Conservation (phyloP, 495 filamentous ascomycete species). For the Xanthoparmelia taractica region DNA sequence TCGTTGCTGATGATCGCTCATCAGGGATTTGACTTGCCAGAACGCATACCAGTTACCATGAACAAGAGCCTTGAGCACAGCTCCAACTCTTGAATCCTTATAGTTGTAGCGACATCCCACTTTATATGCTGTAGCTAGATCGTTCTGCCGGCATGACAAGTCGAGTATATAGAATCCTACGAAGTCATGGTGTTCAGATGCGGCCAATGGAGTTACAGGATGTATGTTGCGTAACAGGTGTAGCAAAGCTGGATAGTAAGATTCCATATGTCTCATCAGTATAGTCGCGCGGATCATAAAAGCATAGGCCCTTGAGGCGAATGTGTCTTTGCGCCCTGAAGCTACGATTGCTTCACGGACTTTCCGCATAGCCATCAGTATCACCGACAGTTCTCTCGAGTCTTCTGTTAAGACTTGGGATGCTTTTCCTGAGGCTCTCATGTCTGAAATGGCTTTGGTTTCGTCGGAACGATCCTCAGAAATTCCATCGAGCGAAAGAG, state of each 20-base stretch:
- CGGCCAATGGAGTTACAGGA: constrained; percentile 51
- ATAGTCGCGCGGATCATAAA: constrained; percentile 57
- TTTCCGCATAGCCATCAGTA: constrained; percentile 75
- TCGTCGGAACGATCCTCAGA: neutral
- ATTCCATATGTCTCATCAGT: constrained; percentile 67
- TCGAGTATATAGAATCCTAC: constrained; percentile 77
- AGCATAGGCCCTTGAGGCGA: constrained; percentile 40
- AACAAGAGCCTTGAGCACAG: constrained; percentile 60
- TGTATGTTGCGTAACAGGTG: constrained; percentile 70
- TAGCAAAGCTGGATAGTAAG: constrained; percentile 80
- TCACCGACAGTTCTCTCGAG: constrained; percentile 48
- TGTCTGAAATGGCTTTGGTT: constrained; percentile 9
- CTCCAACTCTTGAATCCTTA: constrained; percentile 54
- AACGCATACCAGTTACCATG: constrained; percentile 78
- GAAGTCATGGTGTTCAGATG: constrained; percentile 66
- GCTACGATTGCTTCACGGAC: constrained; percentile 82
- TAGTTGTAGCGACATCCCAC: constrained; percentile 48
- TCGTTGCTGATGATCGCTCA: constrained; percentile 66
- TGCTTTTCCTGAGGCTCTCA: constrained; percentile 22
- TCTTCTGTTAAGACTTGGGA: constrained; percentile 31
- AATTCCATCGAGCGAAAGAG: constrained; percentile 1
- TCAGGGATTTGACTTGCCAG: constrained; percentile 57
- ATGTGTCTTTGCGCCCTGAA: constrained; percentile 52
- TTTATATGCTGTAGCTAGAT: constrained; percentile 65
- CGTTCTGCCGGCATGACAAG: constrained; percentile 72